Evolutionary conservation across 768 basidiomycete species (phyloP).

Genomic region (Suillus hirtellus): DNA sequence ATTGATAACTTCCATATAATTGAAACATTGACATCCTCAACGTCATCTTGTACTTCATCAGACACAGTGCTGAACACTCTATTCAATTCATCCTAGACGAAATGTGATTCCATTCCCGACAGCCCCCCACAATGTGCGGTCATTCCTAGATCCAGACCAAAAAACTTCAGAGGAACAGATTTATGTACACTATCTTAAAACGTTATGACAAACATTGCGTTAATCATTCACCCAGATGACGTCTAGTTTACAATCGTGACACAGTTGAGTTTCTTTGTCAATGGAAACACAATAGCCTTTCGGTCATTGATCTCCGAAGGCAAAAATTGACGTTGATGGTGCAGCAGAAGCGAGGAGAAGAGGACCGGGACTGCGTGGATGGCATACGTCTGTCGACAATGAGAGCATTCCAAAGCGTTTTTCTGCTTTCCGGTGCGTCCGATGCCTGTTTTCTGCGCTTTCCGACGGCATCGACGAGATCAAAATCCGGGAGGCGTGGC

Average conservation of each 20-base stretch:
- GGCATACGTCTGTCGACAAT: conserved; percentile 38
- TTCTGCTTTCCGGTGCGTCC: conserved; percentile 33
- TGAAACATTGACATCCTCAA: not conserved
- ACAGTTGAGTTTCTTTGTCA: not conserved
- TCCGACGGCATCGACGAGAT: conserved; percentile 52
- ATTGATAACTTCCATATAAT: not conserved
- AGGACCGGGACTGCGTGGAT: not conserved
- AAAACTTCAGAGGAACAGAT: not conserved
- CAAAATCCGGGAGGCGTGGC: conserved; percentile 69
- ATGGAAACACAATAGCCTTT: not conserved
- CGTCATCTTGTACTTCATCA: not conserved
- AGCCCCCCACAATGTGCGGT: no score
- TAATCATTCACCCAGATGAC: not conserved
- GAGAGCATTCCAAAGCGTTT: conserved; percentile 51
- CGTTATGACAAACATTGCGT: not conserved
- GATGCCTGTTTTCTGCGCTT: conserved; percentile 36
- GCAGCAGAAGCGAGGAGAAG: not conserved
- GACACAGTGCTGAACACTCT: not conserved
- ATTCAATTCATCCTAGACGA: no score
- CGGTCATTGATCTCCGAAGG: not conserved
- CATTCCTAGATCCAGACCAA: no score
- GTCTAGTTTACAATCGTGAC: not conserved
- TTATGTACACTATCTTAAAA: not conserved
- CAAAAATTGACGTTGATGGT: not conserved
- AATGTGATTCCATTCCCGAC: no score